Evolutionary conservation across 2,329 filamentous ascomycete species (phyloP), one percentile per base, ranked within the genome.

Genomic region (Endoconidiophora laricicola): DNA sequence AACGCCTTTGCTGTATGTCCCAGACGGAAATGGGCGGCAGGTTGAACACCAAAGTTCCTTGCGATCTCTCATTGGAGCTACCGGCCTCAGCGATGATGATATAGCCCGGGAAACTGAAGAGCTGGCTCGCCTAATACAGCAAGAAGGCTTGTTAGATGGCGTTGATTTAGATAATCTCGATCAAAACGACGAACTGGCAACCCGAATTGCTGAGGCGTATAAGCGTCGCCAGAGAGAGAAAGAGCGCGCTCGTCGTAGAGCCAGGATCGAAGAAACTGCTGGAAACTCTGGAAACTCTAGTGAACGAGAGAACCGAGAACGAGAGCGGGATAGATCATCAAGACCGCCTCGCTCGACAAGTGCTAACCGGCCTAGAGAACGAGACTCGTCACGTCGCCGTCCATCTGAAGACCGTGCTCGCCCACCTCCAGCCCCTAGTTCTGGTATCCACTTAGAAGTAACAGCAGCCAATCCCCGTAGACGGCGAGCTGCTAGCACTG

Each of bases 11-110:
- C 14, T 18, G 12, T 18, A 26, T 6, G 22, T 38, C 18, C 26
- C 24, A 6, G 57, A 56, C 42, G 55, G 42, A 58, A 64, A 18
- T 16, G 20, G 22, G 49, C 64, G 83, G 46, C 81, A 79, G 48
- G 72, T 95, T 44, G 86, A 91, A 60, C 90, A 95, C 60, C 90
- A 96, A 66, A 82, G 86, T 0, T 94, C 87, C 52, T 68, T 96
- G 55, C 72, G 88, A 48, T 94, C 85, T 7, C 66, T 96, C 53
- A 79, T 96, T 53, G 88, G 85, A 59, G 76, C 81, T 3, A 84
- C 83, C 0, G 83, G 88, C 55, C 72, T 85, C 52, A 84, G 84
- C 57, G 78, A 81, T 43, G 74, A 78, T 18, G 83, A 90, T 56
- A 81, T 94, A 58, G 83, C 94, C 61, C 78, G 83, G 54, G 87